Percentiles rank a stretch among this genome's conserved stretches.
phyloP scores from a whole-genome alignment of 768 basidiomycete species.

The Amyloporia xantha region DNA sequence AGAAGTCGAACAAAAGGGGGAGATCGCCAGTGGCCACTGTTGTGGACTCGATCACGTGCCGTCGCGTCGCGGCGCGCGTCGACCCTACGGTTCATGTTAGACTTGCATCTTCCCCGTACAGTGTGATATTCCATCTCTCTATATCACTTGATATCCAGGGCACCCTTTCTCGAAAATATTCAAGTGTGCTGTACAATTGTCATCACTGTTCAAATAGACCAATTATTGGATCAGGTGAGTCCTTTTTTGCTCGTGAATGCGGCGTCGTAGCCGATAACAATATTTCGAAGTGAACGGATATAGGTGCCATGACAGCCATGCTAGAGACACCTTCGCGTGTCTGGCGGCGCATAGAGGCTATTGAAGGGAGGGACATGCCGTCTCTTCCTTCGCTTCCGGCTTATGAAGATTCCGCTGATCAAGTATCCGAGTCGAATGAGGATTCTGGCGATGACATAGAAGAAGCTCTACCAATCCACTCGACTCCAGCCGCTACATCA shows the following conservation, averaged over 20 bases:
- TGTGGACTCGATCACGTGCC: neutral
- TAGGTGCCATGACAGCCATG: slow-evolving; percentile 21
- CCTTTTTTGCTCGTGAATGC: neutral
- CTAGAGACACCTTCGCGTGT: slow-evolving; percentile 79
- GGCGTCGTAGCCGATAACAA: neutral
- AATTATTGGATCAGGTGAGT: neutral
- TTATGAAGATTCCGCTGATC: slow-evolving; percentile 57
- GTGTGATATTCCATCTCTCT: too few relatives aligned
- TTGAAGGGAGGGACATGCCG: slow-evolving; percentile 72
- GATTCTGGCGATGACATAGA: slow-evolving; percentile 26
- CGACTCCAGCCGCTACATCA: slow-evolving; percentile 51
- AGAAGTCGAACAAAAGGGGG: too few relatives aligned
- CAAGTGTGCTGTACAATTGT: neutral
- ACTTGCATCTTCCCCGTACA: neutral
- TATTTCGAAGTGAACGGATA: neutral
- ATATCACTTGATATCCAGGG: too few relatives aligned
- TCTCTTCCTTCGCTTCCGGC: slow-evolving; percentile 72
- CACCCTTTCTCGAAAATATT: too few relatives aligned
- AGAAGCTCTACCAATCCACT: slow-evolving; percentile 51
- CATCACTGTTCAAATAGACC: neutral
- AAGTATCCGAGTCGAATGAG: slow-evolving; percentile 32
- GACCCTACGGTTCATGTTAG: too few relatives aligned
- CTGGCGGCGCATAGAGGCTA: slow-evolving; percentile 74
- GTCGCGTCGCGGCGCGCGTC: neutral
- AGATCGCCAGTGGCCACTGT: too few relatives aligned